Conservation (phyloP, 768 basidiomycete species). For the Myochromella boudieri region DNA sequence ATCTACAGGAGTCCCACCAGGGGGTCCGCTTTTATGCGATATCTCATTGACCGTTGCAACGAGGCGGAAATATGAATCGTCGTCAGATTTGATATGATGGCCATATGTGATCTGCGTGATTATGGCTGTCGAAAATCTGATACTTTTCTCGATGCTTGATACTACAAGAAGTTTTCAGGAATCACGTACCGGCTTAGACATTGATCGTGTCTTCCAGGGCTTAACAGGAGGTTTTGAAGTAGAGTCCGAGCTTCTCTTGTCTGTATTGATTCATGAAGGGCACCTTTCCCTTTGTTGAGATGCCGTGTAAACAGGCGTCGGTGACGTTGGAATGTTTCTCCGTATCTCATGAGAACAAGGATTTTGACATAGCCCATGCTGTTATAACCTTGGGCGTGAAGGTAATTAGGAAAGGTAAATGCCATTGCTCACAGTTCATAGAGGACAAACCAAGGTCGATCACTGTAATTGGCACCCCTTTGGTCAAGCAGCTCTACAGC, state of each 20-base stretch:
- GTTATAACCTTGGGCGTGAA: too few species aligned
- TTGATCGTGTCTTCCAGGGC: too few species aligned
- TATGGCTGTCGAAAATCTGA: constrained; percentile 13
- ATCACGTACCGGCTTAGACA: constrained; percentile 27
- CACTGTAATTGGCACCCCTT: constrained; percentile 13
- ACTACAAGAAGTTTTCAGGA: background rate
- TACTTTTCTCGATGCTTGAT: too few species aligned
- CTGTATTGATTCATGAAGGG: constrained; percentile 23
- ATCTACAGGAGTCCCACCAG: constrained; percentile 19
- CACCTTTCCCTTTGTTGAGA: constrained; percentile 18
- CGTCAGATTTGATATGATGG: constrained; percentile 26
- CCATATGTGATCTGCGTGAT: constrained; percentile 31
- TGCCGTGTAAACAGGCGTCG: constrained; percentile 17
- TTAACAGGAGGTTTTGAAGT: constrained; percentile 25
- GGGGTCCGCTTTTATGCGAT: constrained; percentile 21
- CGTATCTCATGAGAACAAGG: constrained; percentile 14
- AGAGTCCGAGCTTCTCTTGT: constrained; percentile 28
- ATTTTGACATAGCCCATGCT: constrained; percentile 16
- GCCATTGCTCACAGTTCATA: constrained; percentile 16
- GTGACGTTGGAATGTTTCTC: constrained; percentile 16
- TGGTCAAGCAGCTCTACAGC: constrained; percentile 17
- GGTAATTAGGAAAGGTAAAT: background rate
- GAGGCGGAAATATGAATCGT: constrained; percentile 37
- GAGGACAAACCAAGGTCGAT: constrained; percentile 15
- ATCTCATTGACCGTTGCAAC: constrained; percentile 29